Conservation (phyloP, 2,329 filamentous ascomycete species). For the Alternaria sp. region DNA sequence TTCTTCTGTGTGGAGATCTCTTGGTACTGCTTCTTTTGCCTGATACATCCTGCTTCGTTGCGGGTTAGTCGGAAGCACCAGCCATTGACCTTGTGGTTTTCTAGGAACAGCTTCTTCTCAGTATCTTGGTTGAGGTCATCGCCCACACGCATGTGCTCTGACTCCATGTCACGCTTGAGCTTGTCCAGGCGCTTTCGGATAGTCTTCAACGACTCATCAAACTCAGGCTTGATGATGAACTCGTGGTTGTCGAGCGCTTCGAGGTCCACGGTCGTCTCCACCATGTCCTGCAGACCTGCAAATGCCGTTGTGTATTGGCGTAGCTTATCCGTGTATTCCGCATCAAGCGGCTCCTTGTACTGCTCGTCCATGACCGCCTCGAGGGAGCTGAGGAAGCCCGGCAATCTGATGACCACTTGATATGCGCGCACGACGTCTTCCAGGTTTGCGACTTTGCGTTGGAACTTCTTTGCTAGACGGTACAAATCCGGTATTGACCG, state of each 20-base stretch:
- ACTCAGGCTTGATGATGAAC: conserved; percentile 98
- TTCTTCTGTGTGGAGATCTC: conserved; percentile 99
- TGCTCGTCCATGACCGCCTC: conserved; percentile 95
- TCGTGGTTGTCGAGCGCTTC: conserved; percentile 96
- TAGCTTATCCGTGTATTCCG: conserved; percentile 85
- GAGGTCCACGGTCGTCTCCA: conserved; percentile 96
- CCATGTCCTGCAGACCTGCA: conserved; percentile 92
- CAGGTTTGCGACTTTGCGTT: conserved; percentile 85
- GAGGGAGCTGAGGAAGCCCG: conserved; percentile 85
- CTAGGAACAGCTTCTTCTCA: conserved; percentile 98
- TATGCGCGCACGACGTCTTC: conserved; percentile 97
- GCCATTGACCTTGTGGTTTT: conserved; percentile 94
- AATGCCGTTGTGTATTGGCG: conserved; percentile 76
- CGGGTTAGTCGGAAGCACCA: conserved; percentile 96
- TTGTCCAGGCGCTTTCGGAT: conserved; percentile 92
- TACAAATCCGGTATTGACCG: conserved; percentile 94
- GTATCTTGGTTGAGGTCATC: conserved; percentile 85
- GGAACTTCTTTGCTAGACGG: conserved; percentile 91
- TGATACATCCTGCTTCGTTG: conserved; percentile 88
- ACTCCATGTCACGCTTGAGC: conserved; percentile 79
- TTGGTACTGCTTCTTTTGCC: conserved; percentile 87
- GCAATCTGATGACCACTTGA: conserved; percentile 89
- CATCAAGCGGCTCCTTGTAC: conserved; percentile 85
- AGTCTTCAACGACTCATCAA: conserved; percentile 85
- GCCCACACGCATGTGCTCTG: conserved; percentile 78